A percentile compares a stretch with the other conserved stretches of the same genome.
These are phyloP conservation scores for Leptographium radiaticola DNA, from an alignment of 2,329 filamentous ascomycete species.

Conservation along the genomic window DNA sequence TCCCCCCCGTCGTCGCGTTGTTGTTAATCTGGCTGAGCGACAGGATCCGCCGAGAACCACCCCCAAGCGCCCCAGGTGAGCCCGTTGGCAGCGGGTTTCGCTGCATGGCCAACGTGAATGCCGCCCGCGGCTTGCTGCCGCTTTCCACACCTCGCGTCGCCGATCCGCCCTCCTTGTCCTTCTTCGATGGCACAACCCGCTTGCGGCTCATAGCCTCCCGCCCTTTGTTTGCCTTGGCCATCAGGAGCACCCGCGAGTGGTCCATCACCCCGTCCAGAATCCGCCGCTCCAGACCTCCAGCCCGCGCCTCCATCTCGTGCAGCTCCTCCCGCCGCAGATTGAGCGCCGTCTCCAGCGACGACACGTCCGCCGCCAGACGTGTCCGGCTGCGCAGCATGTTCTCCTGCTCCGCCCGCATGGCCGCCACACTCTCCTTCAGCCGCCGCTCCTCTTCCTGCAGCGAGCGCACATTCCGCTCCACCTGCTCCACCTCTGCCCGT, in stretches of 20 bases:
- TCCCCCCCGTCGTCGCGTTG: constrained; percentile 49
- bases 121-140: constrained; percentile 19
- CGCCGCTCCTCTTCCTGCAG: constrained; percentile 36
- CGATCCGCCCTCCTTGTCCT: constrained; percentile 13
- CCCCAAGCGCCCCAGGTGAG: constrained; percentile 20
- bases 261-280: constrained; percentile 95
- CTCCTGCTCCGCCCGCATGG: constrained; percentile 57
- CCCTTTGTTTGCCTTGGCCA: constrained; percentile 48
- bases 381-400: constrained; percentile 65
- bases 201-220: constrained; percentile 47
- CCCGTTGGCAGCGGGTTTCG: constrained; percentile 32
- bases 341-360: constrained; percentile 80
- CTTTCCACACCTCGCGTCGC: too few species aligned
- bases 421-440: constrained; percentile 40
- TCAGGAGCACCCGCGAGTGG: constrained; percentile 81
- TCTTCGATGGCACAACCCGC: constrained; percentile 32
- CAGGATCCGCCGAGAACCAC: constrained; percentile 65
- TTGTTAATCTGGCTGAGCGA: constrained; percentile 83
- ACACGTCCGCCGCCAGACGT: constrained; percentile 71
- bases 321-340: constrained; percentile 83
- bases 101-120: constrained; percentile 42
- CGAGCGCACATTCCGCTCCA: constrained; percentile 39
- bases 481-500: constrained; percentile 48
- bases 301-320: constrained; percentile 76
- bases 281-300: constrained; percentile 77